Percentiles rank a stretch among this genome's conserved stretches.
Evolutionary conservation across 371 early-diverging fungal genomes (phyloP).

Genomic region (Amoeboaphelidium protococcarum): DNA sequence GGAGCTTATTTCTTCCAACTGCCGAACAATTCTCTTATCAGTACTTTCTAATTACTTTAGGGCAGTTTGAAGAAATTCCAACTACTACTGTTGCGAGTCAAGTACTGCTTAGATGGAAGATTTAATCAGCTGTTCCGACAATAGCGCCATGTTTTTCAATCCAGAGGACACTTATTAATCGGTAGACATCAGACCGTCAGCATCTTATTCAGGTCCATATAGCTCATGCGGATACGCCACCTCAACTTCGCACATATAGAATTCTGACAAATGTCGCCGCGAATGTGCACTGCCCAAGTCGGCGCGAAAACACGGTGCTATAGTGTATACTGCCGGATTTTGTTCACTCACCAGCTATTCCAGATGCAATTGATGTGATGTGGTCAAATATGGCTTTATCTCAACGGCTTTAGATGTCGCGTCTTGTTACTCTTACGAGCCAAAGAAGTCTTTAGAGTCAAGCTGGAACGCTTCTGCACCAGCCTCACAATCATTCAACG

Average conservation of each 20-base stretch:
- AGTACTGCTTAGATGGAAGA: background rate
- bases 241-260: constrained; percentile 87
- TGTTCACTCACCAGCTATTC: constrained; percentile 33
- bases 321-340: constrained; percentile 51
- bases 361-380: constrained; percentile 65
- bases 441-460: constrained; percentile 4
- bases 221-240: background rate
- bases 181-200: background rate
- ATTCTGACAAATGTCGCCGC: constrained; percentile 67
- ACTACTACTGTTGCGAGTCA: background rate
- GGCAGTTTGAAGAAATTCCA: too few species aligned
- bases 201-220: background rate
- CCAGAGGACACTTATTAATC: background rate
- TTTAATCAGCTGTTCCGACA: background rate
- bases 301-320: constrained; percentile 68
- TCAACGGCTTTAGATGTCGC: too few species aligned
- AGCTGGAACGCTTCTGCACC: constrained; percentile 65
- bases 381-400: constrained; percentile 52
- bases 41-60: too few species aligned
- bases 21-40: too few species aligned
- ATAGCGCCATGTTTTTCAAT: background rate
- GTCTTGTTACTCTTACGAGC: too few species aligned
- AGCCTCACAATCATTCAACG: constrained; percentile 72
- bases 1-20: too few species aligned
- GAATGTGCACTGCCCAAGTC: constrained; percentile 37